Evolutionary conservation across 805 yeast species (phyloP), one percentile per base, ranked within the genome.

Genomic region (Debaryomyces prosopidis): DNA sequence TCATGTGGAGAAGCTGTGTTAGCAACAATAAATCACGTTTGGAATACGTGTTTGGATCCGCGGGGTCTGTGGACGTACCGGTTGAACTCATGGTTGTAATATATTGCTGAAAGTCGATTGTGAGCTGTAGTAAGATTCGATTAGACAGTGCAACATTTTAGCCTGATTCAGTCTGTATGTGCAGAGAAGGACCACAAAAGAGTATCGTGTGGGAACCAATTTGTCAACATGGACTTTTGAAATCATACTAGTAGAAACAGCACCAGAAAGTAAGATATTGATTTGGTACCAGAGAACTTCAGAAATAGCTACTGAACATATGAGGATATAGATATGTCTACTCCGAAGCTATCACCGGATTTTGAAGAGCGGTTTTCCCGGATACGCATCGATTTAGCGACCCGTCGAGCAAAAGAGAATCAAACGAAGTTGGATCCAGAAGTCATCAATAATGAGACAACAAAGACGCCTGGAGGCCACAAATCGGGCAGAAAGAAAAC

Each of bases 1-100:
- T 59, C 2, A 60, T 58, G 42, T 72, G 75, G 5, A 73, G 58
- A 6, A 72, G 53, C 53, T 73, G 77, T 1, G 70, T 52, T 12
- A 71, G 45, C 17, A 72, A 60, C 20, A 72, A 63, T 9, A 69
- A 54, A 46, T 70, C 75, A 42, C 71, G 51, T 40, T 56, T 55
- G 26, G 33, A 47, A 33, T 57, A 59, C n/a, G 40, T 40, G 16
- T 43, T 40, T 8, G 40, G 39, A 23, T 35, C 39, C 4, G 39
- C 38, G 20, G 43, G 31, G 41, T 44, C 43, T 14, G 26, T 23
- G 26, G 26, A 9, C 30, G 12, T 32, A 23, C 9, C 9, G 26
- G 26, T 10, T 23, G 26, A 23, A 23, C 26, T 23, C 26, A 23
- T 23, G 26, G 26, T 23, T 23, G 5, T 23, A 7, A 23, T 23